phyloP scores from a whole-genome alignment of 176 grass and related monocot genomes.

The Elymus sibiricus region DNA sequence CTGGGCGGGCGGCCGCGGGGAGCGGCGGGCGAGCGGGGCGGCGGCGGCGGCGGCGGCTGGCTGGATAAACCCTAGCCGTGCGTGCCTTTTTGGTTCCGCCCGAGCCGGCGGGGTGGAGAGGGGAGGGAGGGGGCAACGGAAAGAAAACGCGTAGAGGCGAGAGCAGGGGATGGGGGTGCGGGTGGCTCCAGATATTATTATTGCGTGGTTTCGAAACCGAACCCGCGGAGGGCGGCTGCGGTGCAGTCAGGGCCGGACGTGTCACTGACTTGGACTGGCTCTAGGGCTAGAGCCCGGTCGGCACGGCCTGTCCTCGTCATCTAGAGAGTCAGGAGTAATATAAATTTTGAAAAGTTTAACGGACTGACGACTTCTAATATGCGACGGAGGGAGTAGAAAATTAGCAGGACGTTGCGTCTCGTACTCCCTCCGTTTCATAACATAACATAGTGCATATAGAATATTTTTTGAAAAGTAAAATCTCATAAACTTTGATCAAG shows the following conservation, averaged over 20 bases:
- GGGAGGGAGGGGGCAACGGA: neutral
- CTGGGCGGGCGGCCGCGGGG: conserved; percentile 7
- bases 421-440: too few relatives aligned
- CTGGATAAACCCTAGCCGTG: conserved; percentile 24
- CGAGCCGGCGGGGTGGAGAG: neutral
- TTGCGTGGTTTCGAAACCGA: neutral
- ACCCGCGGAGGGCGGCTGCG: neutral
- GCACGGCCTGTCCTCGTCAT: neutral
- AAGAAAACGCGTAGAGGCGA: neutral
- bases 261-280: neutral
- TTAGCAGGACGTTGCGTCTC: too few relatives aligned
- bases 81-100: neutral
- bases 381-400: too few relatives aligned
- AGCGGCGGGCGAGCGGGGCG: neutral
- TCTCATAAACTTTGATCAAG: too few relatives aligned
- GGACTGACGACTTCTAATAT: too few relatives aligned
- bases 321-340: too few relatives aligned
- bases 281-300: neutral
- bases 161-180: too few relatives aligned
- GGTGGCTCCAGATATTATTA: neutral
- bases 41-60: neutral
- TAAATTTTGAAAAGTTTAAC: too few relatives aligned
- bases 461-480: too few relatives aligned
- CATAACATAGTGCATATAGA: too few relatives aligned
- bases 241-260: neutral